These are phyloP conservation scores for Penicillium frequentans DNA, from an alignment of 2,329 filamentous ascomycete species.

Conservation along the genomic window DNA sequence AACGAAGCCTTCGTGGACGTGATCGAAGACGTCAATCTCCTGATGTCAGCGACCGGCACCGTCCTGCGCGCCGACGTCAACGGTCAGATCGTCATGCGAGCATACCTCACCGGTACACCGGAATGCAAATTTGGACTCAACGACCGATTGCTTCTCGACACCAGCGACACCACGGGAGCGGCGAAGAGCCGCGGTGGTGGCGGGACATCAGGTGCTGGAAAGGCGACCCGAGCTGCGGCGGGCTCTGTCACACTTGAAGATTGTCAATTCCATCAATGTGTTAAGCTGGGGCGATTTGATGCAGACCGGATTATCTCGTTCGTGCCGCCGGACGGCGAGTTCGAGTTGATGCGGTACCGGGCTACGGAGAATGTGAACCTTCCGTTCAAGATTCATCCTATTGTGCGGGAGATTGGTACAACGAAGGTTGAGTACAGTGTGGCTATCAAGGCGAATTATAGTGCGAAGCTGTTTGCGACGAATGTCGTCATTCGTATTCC, in stretches of 20 bases:
- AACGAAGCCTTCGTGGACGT: constrained; percentile 99
- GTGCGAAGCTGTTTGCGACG: constrained; percentile 91
- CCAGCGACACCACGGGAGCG: constrained; percentile 59
- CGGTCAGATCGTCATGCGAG: constrained; percentile 97
- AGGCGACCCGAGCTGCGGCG: constrained; percentile 91
- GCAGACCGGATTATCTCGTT: constrained; percentile 96
- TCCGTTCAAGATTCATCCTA: constrained; percentile 97
- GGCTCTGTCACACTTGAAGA: constrained; percentile 95
- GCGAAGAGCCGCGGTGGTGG: constrained; percentile 50
- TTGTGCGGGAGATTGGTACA: constrained; percentile 95
- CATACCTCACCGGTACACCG: constrained; percentile 87
- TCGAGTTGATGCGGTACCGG: constrained; percentile 98
- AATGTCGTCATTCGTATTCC: constrained; percentile 94
- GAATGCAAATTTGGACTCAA: constrained; percentile 99
- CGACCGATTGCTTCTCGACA: constrained; percentile 88
- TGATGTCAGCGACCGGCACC: constrained; percentile 97
- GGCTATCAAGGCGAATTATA: constrained; percentile 95
- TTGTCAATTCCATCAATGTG: constrained; percentile 98
- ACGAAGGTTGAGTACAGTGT: constrained; percentile 99
- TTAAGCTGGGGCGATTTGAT: constrained; percentile 96
- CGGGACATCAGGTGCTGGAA: constrained; percentile 64
- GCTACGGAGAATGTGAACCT: constrained; percentile 98
- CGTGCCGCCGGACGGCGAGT: constrained; percentile 94
- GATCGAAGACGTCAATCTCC: constrained; percentile 96
- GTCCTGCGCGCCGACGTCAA: constrained; percentile 95